A percentile compares a stretch with the other conserved stretches of the same genome.
These are phyloP conservation scores for Termitomyces heimii DNA, from an alignment of 768 basidiomycete species.

Conservation along the genomic window DNA sequence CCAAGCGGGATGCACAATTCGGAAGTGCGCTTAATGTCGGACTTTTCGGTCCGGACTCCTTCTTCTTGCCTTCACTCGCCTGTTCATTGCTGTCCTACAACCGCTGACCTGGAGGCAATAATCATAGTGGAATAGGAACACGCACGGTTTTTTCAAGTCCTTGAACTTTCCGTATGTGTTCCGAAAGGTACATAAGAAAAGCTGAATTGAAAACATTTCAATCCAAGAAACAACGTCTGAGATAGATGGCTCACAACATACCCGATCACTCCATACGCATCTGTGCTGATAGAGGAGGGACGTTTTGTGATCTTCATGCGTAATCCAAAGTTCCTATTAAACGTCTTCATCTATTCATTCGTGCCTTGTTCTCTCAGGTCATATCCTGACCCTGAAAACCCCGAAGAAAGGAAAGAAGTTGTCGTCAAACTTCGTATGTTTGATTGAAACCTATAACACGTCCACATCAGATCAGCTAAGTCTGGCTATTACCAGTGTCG, in stretches of 20 bases:
- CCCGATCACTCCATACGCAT: constrained; percentile 79
- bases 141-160: background rate
- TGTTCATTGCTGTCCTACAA: background rate
- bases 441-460: background rate
- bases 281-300: constrained; percentile 87
- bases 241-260: constrained; percentile 21
- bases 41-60: background rate
- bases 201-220: background rate
- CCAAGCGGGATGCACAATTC: no score
- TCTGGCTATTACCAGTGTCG: constrained; percentile 49
- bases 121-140: background rate
- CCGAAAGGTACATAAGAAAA: constrained; percentile 8
- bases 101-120: background rate
- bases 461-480: background rate
- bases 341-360: background rate
- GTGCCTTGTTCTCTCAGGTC: constrained; percentile 37
- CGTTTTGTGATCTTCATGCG: constrained; percentile 89
- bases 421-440: constrained; percentile 84
- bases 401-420: constrained; percentile 59
- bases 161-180: constrained; percentile 12
- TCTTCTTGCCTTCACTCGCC: background rate
- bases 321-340: constrained; percentile 26
- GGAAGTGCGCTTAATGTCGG: background rate
- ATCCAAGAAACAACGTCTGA: background rate
- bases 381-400: constrained; percentile 65